Evolutionary conservation across 805 yeast genomes (phyloP), one percentile per base, ranked within the genome.

Genomic region (Schizosaccharomyces japonicus): DNA sequence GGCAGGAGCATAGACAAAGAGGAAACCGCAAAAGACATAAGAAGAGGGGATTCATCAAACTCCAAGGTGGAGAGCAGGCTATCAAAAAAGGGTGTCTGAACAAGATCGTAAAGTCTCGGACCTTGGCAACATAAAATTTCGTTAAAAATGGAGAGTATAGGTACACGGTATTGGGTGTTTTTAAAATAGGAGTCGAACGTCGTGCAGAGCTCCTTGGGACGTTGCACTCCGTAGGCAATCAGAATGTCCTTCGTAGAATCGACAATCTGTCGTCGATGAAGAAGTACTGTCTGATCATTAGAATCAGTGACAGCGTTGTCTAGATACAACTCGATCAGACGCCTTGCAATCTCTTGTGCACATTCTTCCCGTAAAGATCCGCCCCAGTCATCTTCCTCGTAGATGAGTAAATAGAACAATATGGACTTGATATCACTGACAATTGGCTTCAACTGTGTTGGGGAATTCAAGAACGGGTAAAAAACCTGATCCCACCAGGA

Each of bases 401-500:
- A 36, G 23, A 36, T 36, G 7, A 36, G n/a, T 3, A 36, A 19
- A n/a, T 36, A 36, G 27, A 17, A 36, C 13, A 36, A 8, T 8
- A 36, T 36, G 11, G 27, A 19, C 11, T 36, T 36, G 6, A 36
- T n/a, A n/a, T 36, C 42, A 36, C 23, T 36, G n/a, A 36, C 15
- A 19, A 36, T n/a, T 7, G 42, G 42, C 13, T 36, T 36, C 13
- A 36, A 15, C 23, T 36, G 42, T 5, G 42, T 36, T 2, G 42
- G 42, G 23, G 42, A 36, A 17, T 36, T 36, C 42, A 36, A 15
- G 28, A 36, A 36, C 2, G 42, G 42, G 13, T 19, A 21, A 11
- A 36, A 36, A 23, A 36, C 23, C 23, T 36, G 42, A 27, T 36
- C 42, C 42, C 42, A 36, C 42, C 42, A 36, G 15, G 17, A 25